Evolutionary conservation across 169 alveolate genomes (phyloP).

Genomic region (Plasmodium gallinaceum): DNA sequence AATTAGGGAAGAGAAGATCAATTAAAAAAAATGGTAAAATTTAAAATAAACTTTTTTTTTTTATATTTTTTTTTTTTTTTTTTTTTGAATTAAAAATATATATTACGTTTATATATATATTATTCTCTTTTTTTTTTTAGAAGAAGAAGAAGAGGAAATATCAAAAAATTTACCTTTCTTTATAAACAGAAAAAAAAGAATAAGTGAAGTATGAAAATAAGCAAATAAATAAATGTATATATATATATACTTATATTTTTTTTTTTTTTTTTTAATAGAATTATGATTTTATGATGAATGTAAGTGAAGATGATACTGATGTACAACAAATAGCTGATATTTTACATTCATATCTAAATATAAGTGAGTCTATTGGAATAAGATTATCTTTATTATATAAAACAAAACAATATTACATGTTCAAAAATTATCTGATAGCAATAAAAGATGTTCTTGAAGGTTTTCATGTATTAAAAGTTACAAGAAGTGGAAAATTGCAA

Average conservation of each 20-base stretch:
- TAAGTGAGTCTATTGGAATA: conserved; percentile 16
- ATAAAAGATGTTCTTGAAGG: conserved; percentile 25
- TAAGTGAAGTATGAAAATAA: not conserved
- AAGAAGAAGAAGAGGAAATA: conserved; percentile 21
- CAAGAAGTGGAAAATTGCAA: conserved; percentile 31
- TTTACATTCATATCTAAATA: conserved; percentile 14
- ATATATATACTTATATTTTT: not conserved
- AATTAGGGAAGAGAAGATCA: not conserved
- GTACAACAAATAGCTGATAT: conserved; percentile 14
- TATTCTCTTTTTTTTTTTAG: conserved; percentile 1
- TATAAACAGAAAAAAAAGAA: conserved; percentile 14
- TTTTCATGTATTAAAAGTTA: conserved; percentile 24
- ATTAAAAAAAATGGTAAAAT: conserved; percentile 10
- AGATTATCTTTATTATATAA: conserved; percentile 42
- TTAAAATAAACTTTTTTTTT: not conserved
- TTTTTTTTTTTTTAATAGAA: not conserved
- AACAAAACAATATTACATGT: conserved; percentile 28
- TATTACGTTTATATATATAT: not conserved
- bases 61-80: not conserved
- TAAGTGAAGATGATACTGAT: conserved; percentile 27
- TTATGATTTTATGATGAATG: conserved; percentile 26
- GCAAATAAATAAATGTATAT: not conserved
- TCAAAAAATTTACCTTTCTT: conserved; percentile 50
- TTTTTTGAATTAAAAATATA: not conserved
- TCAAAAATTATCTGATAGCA: conserved; percentile 45